phyloP scores from a whole-genome alignment of 2,329 filamentous ascomycete genomes.

The Monosporascus ibericus region DNA sequence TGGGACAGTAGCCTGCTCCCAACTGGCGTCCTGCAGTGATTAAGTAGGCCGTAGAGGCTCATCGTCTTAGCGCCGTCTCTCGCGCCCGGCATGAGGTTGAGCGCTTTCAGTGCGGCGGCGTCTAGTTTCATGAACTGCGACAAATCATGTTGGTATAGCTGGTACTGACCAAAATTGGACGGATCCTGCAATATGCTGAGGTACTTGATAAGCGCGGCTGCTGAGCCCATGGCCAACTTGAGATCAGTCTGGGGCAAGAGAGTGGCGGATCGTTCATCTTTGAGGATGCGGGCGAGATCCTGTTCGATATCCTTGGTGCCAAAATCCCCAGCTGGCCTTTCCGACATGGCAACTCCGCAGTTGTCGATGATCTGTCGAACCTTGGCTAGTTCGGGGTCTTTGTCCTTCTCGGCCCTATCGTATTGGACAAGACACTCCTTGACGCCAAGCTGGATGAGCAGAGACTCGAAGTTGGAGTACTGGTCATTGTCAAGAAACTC shows the following conservation, averaged over 20 bases:
- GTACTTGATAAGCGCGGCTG: constrained; percentile 90
- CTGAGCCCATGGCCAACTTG: constrained; percentile 93
- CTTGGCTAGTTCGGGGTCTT: constrained; percentile 84
- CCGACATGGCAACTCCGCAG: constrained; percentile 84
- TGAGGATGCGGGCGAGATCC: constrained; percentile 78
- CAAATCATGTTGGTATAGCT: constrained; percentile 93
- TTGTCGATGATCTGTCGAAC: constrained; percentile 83
- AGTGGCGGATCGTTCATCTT: constrained; percentile 73
- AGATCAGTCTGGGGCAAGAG: constrained; percentile 84
- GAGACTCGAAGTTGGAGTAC: constrained; percentile 94
- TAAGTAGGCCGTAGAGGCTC: constrained; percentile 89
- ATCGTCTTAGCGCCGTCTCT: constrained; percentile 95
- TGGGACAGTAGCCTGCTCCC: constrained; percentile 86
- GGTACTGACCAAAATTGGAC: constrained; percentile 94
- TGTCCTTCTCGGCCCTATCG: constrained; percentile 74
- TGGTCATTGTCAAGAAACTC: constrained; percentile 99
- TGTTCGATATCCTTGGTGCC: constrained; percentile 91
- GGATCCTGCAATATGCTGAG: constrained; percentile 83
- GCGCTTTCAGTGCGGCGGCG: constrained; percentile 83
- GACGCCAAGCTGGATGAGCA: constrained; percentile 92
- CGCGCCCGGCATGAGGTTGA: constrained; percentile 95
- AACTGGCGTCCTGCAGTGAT: constrained; percentile 95
- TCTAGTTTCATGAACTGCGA: constrained; percentile 98
- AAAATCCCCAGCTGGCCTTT: constrained; percentile 72
- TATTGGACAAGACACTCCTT: constrained; percentile 86